Evolutionary conservation across 805 yeast genomes (phyloP).

Genomic region (Teunomyces lycoperdinae): DNA sequence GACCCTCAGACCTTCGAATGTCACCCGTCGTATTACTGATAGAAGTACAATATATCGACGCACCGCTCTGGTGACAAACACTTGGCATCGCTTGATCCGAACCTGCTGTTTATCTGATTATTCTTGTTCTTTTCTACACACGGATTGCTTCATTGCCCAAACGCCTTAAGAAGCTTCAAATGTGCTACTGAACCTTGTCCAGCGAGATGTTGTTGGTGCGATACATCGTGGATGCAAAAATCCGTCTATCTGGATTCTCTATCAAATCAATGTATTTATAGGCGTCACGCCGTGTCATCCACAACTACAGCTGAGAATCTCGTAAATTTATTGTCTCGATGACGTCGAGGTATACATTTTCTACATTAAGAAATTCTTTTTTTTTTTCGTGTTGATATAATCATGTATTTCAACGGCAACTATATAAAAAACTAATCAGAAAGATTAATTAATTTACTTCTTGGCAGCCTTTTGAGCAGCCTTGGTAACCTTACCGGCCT

Average conservation of each 20-base stretch:
- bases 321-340: too few relatives aligned
- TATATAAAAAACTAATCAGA: constrained; percentile 3
- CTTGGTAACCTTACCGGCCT: constrained; percentile 95
- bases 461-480: constrained; percentile 83
- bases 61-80: constrained; percentile 20
- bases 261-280: background rate
- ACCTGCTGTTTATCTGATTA: too few relatives aligned
- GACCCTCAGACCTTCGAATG: too few relatives aligned
- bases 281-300: too few relatives aligned
- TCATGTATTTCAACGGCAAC: constrained; percentile 2
- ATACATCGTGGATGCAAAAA: too few relatives aligned
- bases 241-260: background rate
- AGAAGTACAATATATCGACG: constrained; percentile 20
- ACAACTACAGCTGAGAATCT: too few relatives aligned
- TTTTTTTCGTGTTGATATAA: background rate
- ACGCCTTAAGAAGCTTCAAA: constrained; percentile 21
- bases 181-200: constrained; percentile 12
- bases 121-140: constrained; percentile 2
- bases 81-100: constrained; percentile 18
- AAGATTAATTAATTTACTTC: constrained; percentile 48
- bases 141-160: constrained; percentile 15
- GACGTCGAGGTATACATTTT: background rate
- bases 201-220: background rate
- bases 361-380: background rate
- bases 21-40: constrained; percentile 10